Evolutionary conservation across 2,329 filamentous ascomycete genomes (phyloP).

Genomic region (Periconia sp.): DNA sequence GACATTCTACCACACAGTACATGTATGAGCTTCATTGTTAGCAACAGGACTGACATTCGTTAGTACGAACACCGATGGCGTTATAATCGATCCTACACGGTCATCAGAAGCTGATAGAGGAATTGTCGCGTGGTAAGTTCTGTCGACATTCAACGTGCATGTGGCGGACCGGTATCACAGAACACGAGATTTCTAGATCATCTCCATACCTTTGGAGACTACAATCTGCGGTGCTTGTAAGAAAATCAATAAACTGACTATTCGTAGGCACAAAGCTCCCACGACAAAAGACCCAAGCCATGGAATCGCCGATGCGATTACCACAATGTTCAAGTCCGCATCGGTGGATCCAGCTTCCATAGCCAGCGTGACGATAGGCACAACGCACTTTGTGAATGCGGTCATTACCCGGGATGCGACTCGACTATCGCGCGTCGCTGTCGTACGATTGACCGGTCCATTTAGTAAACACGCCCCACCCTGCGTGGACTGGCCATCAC

Average conservation of each 20-base stretch:
- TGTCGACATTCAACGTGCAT: not conserved
- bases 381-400: constrained; percentile 56
- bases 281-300: constrained; percentile 41
- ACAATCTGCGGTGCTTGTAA: not conserved
- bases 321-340: constrained; percentile 38
- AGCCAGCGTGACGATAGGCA: constrained; percentile 54
- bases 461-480: constrained; percentile 54
- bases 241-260: not conserved
- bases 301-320: constrained; percentile 40
- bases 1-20: no score
- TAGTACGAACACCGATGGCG: constrained; percentile 42
- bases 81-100: constrained; percentile 36
- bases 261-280: constrained; percentile 39
- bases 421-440: constrained; percentile 54
- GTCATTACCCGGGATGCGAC: constrained; percentile 54
- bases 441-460: constrained; percentile 53
- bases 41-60: constrained; percentile 2
- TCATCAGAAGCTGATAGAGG: constrained; percentile 28
- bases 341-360: constrained; percentile 35
- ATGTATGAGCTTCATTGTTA: not conserved
- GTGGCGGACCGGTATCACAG: not conserved
- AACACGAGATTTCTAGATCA: not conserved
- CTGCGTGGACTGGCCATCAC: constrained; percentile 52
- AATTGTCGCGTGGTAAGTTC: constrained; percentile 37
- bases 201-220: not conserved